These are phyloP conservation scores for Fraxinus floribunda DNA, from an alignment of 305 asterid species.

Conservation along the genomic window DNA sequence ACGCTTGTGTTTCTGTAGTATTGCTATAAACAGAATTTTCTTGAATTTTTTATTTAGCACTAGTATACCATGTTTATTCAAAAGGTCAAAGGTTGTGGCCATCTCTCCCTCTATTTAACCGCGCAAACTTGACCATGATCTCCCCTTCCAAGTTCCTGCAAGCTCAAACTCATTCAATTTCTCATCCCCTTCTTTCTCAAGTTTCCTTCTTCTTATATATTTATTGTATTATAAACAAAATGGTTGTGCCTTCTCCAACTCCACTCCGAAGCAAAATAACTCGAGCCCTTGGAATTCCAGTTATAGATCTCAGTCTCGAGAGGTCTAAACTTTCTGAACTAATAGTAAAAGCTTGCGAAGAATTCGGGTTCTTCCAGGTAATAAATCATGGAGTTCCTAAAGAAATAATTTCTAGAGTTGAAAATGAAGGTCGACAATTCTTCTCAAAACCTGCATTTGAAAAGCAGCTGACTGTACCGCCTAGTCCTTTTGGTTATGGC, in stretches of 20 bases:
- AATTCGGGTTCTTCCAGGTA: conserved; percentile 60
- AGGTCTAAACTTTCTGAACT: conserved; percentile 29
- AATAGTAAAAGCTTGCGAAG: conserved; percentile 51
- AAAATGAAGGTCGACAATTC: conserved; percentile 37
- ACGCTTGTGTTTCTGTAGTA: not conserved
- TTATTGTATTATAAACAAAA: not conserved
- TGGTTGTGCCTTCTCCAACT: conserved; percentile 35
- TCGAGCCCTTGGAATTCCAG: conserved; percentile 42
- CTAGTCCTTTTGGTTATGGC: conserved; percentile 64
- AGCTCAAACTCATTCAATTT: not conserved
- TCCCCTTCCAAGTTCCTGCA: conserved; percentile 14
- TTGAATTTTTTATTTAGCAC: not conserved
- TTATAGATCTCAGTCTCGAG: conserved; percentile 43
- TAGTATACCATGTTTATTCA: not conserved
- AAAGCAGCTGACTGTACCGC: conserved; percentile 48
- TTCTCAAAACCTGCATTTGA: conserved; percentile 42
- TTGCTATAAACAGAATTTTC: not conserved
- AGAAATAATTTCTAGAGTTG: conserved; percentile 36
- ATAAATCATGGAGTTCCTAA: conserved; percentile 53
- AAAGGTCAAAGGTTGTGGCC: conserved; percentile 1
- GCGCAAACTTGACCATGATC: conserved; percentile 23
- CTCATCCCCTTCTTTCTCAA: conserved; percentile 5
- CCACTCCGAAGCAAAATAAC: conserved; percentile 38
- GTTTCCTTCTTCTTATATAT: not conserved
- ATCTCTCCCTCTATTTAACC: conserved; percentile 38